phyloP scores from a whole-genome alignment of 139 green algal genomes.

The Choricystis sp. region DNA sequence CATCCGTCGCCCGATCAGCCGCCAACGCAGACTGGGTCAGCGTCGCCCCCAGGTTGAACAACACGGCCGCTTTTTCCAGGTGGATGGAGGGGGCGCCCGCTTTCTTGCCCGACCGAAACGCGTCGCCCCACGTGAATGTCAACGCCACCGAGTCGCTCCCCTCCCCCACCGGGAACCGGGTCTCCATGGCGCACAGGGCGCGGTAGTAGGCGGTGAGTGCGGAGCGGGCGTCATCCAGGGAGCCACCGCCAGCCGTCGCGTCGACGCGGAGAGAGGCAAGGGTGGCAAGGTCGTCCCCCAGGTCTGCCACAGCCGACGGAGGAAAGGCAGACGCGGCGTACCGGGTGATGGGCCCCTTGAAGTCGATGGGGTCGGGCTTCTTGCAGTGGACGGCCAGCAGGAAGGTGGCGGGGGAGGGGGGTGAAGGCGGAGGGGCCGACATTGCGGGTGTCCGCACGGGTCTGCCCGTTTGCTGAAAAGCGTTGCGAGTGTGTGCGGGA shows the following conservation, averaged over 20 bases:
- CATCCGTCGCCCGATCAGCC: conserved; percentile 40
- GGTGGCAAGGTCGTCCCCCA: conserved; percentile 41
- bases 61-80: conserved; percentile 79
- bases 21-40: conserved; percentile 56
- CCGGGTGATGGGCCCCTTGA: conserved; percentile 38
- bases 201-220: conserved; percentile 59
- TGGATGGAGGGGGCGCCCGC: conserved; percentile 63
- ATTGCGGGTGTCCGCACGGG: no score
- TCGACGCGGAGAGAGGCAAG: conserved; percentile 39
- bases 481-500: no score
- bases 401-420: conserved; percentile 4
- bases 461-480: no score
- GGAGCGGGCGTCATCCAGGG: conserved; percentile 17
- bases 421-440: no score
- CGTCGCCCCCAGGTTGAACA: conserved; percentile 81
- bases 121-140: conserved; percentile 47
- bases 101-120: conserved; percentile 51
- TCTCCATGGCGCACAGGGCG: conserved; percentile 64
- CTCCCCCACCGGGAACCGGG: conserved; percentile 73
- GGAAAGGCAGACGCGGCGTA: conserved; percentile 29
- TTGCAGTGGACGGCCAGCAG: conserved; percentile 67
- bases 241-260: conserved; percentile 18
- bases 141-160: conserved; percentile 44
- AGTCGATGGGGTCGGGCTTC: conserved; percentile 43
- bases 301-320: conserved; percentile 34